A percentile compares a stretch with the other conserved stretches of the same genome.
phyloP scores from a whole-genome alignment of 352 stramenopile species.

The Lagenidium sp. region DNA sequence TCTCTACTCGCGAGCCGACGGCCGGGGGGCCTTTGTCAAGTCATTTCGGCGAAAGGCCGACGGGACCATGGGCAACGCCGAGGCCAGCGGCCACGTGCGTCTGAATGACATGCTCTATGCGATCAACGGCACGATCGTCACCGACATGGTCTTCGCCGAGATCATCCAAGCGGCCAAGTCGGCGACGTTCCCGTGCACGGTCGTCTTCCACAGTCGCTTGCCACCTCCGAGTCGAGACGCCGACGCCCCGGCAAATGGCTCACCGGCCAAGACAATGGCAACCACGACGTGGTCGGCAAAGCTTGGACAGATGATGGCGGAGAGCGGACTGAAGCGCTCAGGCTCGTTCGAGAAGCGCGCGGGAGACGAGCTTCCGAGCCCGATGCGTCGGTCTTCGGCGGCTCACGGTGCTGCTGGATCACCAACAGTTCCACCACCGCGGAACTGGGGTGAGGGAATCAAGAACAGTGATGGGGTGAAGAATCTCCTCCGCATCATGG shows the following conservation, averaged over 20 bases:
- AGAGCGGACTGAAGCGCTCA: slow-evolving; percentile 27
- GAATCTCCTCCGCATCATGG: slow-evolving; percentile 70
- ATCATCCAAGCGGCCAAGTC: slow-evolving; percentile 64
- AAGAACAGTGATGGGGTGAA: slow-evolving; percentile 63
- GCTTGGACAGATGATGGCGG: slow-evolving; percentile 28
- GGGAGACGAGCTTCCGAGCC: slow-evolving; percentile 1
- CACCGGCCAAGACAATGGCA: slow-evolving; percentile 20
- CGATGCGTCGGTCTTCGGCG: slow-evolving; percentile 8
- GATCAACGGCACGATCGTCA: slow-evolving; percentile 56
- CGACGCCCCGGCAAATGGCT: slow-evolving; percentile 14
- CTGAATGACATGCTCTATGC: slow-evolving; percentile 57
- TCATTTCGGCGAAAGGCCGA: slow-evolving; percentile 54
- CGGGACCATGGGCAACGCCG: slow-evolving; percentile 37
- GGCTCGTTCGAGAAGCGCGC: slow-evolving; percentile 41
- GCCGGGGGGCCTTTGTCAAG: slow-evolving; percentile 61
- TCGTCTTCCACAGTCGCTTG: slow-evolving; percentile 48
- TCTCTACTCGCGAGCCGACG: slow-evolving; percentile 63
- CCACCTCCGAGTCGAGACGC: slow-evolving; percentile 1
- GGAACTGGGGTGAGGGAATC: slow-evolving; percentile 29
- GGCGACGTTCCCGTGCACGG: slow-evolving; percentile 51
- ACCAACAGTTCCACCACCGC: too few relatives aligned
- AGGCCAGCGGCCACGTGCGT: slow-evolving; percentile 44
- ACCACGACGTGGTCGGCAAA: slow-evolving; percentile 31
- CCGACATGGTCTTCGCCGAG: slow-evolving; percentile 38
- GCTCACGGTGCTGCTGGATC: too few relatives aligned